phyloP scores from a whole-genome alignment of 345 rosid species.

The Salix suchowensis region DNA sequence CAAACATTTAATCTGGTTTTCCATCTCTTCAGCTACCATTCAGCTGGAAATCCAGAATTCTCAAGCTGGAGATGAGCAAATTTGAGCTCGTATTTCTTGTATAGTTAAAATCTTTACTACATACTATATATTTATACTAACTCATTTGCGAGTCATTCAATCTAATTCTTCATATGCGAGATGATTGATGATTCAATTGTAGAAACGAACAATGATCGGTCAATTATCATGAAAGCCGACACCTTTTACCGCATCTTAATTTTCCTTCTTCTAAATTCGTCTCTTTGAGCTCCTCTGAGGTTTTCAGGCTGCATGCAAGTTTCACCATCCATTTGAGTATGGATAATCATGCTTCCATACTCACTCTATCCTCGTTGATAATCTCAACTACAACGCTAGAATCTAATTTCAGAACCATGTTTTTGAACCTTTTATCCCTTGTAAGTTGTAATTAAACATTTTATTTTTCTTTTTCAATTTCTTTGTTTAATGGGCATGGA shows the following conservation, averaged over 20 bases:
- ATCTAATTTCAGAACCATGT: too few species aligned
- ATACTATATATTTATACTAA: slow-evolving; percentile 14
- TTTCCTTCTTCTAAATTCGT: not conserved
- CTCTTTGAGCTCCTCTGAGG: not conserved
- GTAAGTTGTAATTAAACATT: too few species aligned
- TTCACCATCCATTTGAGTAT: not conserved
- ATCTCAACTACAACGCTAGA: too few species aligned
- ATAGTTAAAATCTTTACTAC: not conserved
- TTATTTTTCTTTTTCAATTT: not conserved
- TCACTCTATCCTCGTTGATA: too few species aligned
- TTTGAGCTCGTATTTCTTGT: slow-evolving; percentile 18
- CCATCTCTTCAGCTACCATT: slow-evolving; percentile 19
- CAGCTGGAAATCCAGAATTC: slow-evolving; percentile 23
- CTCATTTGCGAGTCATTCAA: slow-evolving; percentile 29
- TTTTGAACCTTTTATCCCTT: too few species aligned
- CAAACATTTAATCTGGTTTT: slow-evolving; percentile 33
- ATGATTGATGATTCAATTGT: slow-evolving; percentile 36
- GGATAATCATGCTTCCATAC: too few species aligned
- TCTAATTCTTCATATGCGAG: slow-evolving; percentile 15
- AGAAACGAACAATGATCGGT: slow-evolving; percentile 15
- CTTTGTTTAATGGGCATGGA: too few species aligned
- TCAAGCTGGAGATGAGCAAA: slow-evolving; percentile 22
- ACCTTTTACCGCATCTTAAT: not conserved
- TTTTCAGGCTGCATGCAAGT: too few species aligned
- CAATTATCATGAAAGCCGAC: slow-evolving; percentile 19